A percentile compares a stretch with the other conserved stretches of the same genome.
Conservation (phyloP, 2,329 filamentous ascomycete genomes). For the Amesomyces nigricolor region DNA sequence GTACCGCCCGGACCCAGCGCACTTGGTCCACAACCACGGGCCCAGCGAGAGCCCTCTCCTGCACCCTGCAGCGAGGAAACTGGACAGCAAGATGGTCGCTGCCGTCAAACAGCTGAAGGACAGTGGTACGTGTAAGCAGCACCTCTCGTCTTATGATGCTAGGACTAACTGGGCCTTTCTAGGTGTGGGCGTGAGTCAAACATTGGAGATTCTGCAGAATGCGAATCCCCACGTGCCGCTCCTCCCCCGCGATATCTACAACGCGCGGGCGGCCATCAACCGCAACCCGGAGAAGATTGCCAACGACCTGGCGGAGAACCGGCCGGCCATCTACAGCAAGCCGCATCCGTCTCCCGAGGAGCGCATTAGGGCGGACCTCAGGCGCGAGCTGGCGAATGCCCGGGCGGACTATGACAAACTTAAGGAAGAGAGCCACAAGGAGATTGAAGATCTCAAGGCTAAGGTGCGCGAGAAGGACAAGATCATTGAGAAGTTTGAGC, state of each 20-base stretch:
- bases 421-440: slow-evolving; percentile 51
- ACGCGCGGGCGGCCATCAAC: slow-evolving; percentile 61
- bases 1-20: slow-evolving; percentile 54
- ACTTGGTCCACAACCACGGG: slow-evolving; percentile 58
- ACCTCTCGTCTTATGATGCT: neutral
- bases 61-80: slow-evolving; percentile 59
- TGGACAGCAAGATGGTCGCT: slow-evolving; percentile 63
- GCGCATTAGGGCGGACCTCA: slow-evolving; percentile 56
- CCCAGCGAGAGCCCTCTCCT: slow-evolving; percentile 62
- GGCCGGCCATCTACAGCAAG: slow-evolving; percentile 62
- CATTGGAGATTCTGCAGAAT: slow-evolving; percentile 59
- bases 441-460: slow-evolving; percentile 53
- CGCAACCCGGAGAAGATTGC: slow-evolving; percentile 59
- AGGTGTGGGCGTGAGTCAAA: slow-evolving; percentile 61
- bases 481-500: slow-evolving; percentile 59
- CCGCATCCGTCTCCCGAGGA: slow-evolving; percentile 58
- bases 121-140: slow-evolving; percentile 45
- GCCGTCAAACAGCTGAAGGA: slow-evolving; percentile 62
- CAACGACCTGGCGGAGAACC: slow-evolving; percentile 53
- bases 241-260: slow-evolving; percentile 61
- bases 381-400: slow-evolving; percentile 54
- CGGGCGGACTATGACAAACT: slow-evolving; percentile 52
- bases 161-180: slow-evolving; percentile 15
- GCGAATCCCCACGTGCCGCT: slow-evolving; percentile 60
- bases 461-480: slow-evolving; percentile 59